A percentile compares a stretch with the other conserved stretches of the same genome.
phyloP scores from a whole-genome alignment of 176 grass and related monocot species.

The Aegilops tauschii region DNA sequence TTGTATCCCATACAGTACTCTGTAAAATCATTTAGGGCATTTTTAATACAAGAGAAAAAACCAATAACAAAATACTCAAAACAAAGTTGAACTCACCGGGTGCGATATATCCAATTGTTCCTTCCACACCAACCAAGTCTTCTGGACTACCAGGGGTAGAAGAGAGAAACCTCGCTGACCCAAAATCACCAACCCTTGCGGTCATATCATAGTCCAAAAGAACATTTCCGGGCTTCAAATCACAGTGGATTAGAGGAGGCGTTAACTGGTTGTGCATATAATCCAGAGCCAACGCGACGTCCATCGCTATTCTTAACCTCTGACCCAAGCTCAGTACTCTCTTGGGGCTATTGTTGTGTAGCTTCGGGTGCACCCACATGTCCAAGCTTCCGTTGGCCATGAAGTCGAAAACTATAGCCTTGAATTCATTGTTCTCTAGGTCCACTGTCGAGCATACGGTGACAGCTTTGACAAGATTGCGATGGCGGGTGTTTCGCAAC shows the following conservation, averaged over 20 bases:
- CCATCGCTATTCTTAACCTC: background rate
- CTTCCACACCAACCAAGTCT: background rate
- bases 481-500: slow-evolving; percentile 11
- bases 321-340: slow-evolving; percentile 21
- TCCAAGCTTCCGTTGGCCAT: slow-evolving; percentile 40
- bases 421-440: slow-evolving; percentile 32
- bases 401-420: slow-evolving; percentile 33
- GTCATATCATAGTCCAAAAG: slow-evolving; percentile 11
- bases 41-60: background rate
- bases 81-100: slow-evolving; percentile 22
- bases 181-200: slow-evolving; percentile 21
- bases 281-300: slow-evolving; percentile 24
- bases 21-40: background rate
- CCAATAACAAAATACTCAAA: background rate
- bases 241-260: too few relatives aligned
- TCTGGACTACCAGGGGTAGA: background rate
- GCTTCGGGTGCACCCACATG: slow-evolving; percentile 26
- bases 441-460: slow-evolving; percentile 36
- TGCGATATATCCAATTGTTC: slow-evolving; percentile 38
- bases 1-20: slow-evolving; percentile 36
- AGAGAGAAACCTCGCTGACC: slow-evolving; percentile 33
- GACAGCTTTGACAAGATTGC: slow-evolving; percentile 18
- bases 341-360: background rate
- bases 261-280: slow-evolving; percentile 32
- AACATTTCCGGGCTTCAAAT: too few relatives aligned